Base-by-base conservation (phyloP, 2,329 filamentous ascomycete species). In the Trichoderma simmonsii region DNA sequence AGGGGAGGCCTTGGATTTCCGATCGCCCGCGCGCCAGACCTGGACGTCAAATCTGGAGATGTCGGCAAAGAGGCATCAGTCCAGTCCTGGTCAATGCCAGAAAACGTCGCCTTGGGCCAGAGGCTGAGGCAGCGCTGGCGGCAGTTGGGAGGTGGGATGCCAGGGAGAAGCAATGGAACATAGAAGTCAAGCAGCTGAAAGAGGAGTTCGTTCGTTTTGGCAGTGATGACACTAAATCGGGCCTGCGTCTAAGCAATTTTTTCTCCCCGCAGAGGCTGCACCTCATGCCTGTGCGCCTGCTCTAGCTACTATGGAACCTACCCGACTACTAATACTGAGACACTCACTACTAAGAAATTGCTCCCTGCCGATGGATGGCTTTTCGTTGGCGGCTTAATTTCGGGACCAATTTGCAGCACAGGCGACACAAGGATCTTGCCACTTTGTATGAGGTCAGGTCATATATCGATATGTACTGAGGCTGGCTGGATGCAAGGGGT, bases 31-130 rank as follows among this genome's bases (percentile, higher is more conserved):
- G 64, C 73, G 76, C 77, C 77, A 76, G 75, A 73, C 75, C 76
- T 75, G 74, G 74, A 74, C 71, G 67, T 73, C 73, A 74, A 76
- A 74, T 78, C 76, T 81, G 79, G 73, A 78, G 77, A 75, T 76
- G 77, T 77, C 74, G 77, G 76, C 77, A 76, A 78, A 76, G 75
- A 79, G 74, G 77, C 80, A 79, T 80, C 77, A 75, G 76, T 76
- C 74, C 77, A 70, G 76, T 76, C 76, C 71, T 63, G 73, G 72
- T 70, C 73, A 75, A 74, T 75, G 74, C 74, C 71, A 72, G 71
- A 71, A 71, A 73, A 72, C 71, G 73, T 75, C 75, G 74, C 75
- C 74, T 57, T 63, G 61, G 71, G 68, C 70, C 30, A 54, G 57
- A 68, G 62, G 71, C 63, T 28, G 64, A 63, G 26, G 64, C 64